Base-by-base conservation (phyloP, 2,329 filamentous ascomycete genomes). In the Calonectria fujianensis region DNA sequence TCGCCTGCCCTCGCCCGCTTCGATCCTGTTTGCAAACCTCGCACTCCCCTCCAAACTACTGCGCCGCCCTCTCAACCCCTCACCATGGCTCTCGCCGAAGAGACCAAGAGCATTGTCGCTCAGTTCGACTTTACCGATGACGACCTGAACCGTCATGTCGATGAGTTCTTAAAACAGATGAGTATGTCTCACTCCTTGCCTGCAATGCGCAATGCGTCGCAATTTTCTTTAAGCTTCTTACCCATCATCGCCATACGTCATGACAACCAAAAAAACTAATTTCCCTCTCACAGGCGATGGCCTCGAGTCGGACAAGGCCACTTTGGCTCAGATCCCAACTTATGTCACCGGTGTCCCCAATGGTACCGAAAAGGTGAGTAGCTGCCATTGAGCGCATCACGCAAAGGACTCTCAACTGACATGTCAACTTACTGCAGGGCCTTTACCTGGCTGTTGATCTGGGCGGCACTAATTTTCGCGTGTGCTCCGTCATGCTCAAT, bases 381-480 rank as follows among this genome's bases (percentile, higher is more conserved):
- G 80, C 29, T 31, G 48, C 48, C 73, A 48, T 39, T 72, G 59
- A 63, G 37, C 35, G 37, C 45, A 35, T 8, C 14, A 24, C 32
- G 8, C 50, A 48, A 66, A 29, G 29, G 48, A 50, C 27, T 31
- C 54, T 59, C 32, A 63, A 68, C 68, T 72, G 35, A 68, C 77
- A 68, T 74, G n/a, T 27, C 52, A 61, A 67, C 27, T 24, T 45
- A 52, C 31, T 59, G n/a, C 80, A 97, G 95, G 97, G 97, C 63
- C 89, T 98, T 50, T 99, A 98, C 87, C 93, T 99, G 83, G 96
- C 97, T 50, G 96, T 99, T 78, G 97, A 99, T 83, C 91, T 99
- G n/a, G 97, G 97, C 76, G 97, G 97, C 81, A 99, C 97, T 78
- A 99, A 99, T 88, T 98, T 98, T 87, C 94, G 97, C 80, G 97